Evolutionary conservation across 2,329 filamentous ascomycete genomes (phyloP), one percentile per base, ranked within the genome.

Genomic region (Aspergillus melleus): DNA sequence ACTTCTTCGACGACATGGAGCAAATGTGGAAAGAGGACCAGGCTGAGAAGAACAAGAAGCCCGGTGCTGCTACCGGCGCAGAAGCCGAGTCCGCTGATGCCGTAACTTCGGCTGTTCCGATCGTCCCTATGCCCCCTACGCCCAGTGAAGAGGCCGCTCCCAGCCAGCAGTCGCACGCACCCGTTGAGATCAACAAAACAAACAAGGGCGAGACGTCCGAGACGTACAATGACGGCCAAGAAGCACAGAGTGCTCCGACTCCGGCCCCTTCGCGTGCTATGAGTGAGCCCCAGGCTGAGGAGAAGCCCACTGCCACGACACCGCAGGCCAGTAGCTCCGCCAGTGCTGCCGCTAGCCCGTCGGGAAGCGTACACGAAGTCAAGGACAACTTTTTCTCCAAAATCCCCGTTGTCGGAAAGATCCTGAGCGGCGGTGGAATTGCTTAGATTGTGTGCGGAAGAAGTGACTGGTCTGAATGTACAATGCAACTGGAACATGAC

Each of bases 391-490:
- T 61, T 6, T 29, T 71, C 39, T 62, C 63, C 19, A 62, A 60
- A 0, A 6, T 73, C 19, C 71, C 71, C 6, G 4, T 73, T 9
- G 9, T 73, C 11, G 71, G 71, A 53, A 57, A 60, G 4, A 29
- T 73, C 9, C 36, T 63, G 52, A 58, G 57, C 19, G 60, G 60
- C 9, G 60, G 57, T 39, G 60, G 64, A n/a, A 24, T 26, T 22
- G 39, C 16, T 14, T 42, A 42, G 9, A 19, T 42, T 42, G 6
- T 42, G 6, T n/a, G 36, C 5, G n/a, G 14, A 16, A 42, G 16
- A 42, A 42, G 14, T 42, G 36, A 42, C 14, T n/a, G 36, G 36
- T 42, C n/a, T 6, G 16, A 2, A n/a, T 42, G 36, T 42, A 42
- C 16, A 42, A 42, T 42, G 36, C 36, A 42, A 6, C 14, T 42